Conservation (phyloP, 345 rosid species). For the Crucihimalaya himalaica region DNA sequence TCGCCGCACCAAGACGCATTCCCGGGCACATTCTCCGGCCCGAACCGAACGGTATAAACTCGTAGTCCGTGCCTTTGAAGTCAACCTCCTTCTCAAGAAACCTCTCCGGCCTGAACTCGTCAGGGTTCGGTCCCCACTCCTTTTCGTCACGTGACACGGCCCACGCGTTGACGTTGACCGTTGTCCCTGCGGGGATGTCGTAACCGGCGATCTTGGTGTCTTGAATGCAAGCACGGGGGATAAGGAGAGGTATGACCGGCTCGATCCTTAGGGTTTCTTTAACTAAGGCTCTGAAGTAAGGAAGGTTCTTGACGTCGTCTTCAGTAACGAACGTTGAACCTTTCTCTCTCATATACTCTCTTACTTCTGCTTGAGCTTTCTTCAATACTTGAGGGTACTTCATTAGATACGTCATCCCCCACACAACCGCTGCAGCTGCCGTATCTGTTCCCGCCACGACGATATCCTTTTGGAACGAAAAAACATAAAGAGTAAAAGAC, state of each 20-base stretch:
- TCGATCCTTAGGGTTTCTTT: constrained; percentile 47
- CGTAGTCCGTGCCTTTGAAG: constrained; percentile 45
- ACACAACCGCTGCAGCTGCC: constrained; percentile 40
- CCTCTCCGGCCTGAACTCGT: constrained; percentile 46
- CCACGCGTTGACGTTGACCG: constrained; percentile 40
- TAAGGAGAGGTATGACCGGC: constrained; percentile 34
- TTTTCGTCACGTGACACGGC: constrained; percentile 41
- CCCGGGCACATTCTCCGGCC: constrained; percentile 49
- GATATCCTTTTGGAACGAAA: constrained; percentile 28
- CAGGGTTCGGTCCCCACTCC: constrained; percentile 43
- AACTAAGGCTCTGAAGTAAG: constrained; percentile 40
- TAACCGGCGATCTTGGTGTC: constrained; percentile 40
- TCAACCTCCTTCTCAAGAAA: constrained; percentile 42
- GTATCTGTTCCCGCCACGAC: constrained; percentile 42
- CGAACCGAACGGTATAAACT: constrained; percentile 46
- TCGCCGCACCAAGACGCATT: constrained; percentile 40
- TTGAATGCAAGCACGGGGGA: constrained; percentile 38
- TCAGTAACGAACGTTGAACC: constrained; percentile 30
- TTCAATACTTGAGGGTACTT: constrained; percentile 41
- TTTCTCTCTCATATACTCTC: constrained; percentile 6
- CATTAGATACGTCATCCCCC: constrained; percentile 47
- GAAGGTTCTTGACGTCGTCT: constrained; percentile 41
- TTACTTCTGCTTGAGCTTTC: constrained; percentile 38
- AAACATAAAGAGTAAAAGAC: not conserved
- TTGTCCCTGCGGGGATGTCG: constrained; percentile 36